These are phyloP conservation scores for Pistacia integerrima DNA, from an alignment of 345 rosid species.

Conservation along the genomic window DNA sequence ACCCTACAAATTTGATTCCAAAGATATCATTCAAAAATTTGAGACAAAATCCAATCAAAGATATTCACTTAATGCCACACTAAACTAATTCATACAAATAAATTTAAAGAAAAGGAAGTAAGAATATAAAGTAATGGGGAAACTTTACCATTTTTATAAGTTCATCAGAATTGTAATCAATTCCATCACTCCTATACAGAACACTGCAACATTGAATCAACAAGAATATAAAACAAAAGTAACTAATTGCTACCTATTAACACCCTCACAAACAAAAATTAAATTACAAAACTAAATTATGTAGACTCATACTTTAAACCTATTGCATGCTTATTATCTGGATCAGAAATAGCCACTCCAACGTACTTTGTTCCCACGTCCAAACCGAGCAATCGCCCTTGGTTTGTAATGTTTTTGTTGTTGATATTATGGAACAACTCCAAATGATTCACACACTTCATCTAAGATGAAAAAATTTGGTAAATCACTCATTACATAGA, in stretches of 20 bases:
- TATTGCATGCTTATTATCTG: slow-evolving; percentile 44
- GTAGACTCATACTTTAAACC: slow-evolving; percentile 59
- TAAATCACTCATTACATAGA: no score
- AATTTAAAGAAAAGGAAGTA: neutral
- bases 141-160: slow-evolving; percentile 63
- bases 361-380: slow-evolving; percentile 90
- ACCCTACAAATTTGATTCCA: neutral
- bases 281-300: neutral
- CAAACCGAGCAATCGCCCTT: slow-evolving; percentile 66
- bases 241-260: neutral
- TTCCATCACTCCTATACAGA: slow-evolving; percentile 62
- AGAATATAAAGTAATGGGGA: neutral
- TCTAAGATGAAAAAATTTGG: slow-evolving; percentile 19
- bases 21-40: neutral
- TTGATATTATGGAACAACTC: slow-evolving; percentile 48
- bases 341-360: slow-evolving; percentile 75
- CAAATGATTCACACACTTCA: slow-evolving; percentile 72
- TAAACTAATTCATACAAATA: neutral
- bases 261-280: neutral
- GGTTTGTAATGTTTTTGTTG: slow-evolving; percentile 32
- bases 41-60: neutral
- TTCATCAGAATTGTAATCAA: slow-evolving; percentile 65
- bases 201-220: slow-evolving; percentile 49
- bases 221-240: neutral
- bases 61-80: neutral